Percentiles rank a stretch among this genome's conserved stretches.
These are phyloP conservation scores for Citeromyces siamensis DNA, from an alignment of 1,139 yeast genomes.

Conservation along the genomic window DNA sequence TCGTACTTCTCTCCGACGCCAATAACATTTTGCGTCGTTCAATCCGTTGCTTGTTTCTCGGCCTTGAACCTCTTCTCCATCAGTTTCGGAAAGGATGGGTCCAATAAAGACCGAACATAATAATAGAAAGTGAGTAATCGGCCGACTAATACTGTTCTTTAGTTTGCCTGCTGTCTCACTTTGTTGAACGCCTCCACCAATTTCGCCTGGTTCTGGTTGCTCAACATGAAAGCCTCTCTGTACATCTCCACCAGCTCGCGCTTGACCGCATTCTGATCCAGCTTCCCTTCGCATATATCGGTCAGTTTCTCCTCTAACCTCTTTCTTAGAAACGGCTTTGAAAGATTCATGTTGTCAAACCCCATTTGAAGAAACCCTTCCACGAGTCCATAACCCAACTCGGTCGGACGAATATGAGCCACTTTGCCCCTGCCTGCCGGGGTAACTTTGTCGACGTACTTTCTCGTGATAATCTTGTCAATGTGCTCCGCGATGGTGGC, in stretches of 20 bases:
- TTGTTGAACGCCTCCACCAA: slow-evolving; percentile 11
- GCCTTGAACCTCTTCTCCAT: too few relatives aligned
- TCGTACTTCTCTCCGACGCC: too few relatives aligned
- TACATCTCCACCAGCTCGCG: slow-evolving; percentile 46
- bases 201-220: slow-evolving; percentile 15
- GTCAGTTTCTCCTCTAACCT: slow-evolving; percentile 59
- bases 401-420: slow-evolving; percentile 58
- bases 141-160: too few relatives aligned
- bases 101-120: too few relatives aligned
- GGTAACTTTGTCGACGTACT: slow-evolving; percentile 44
- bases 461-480: slow-evolving; percentile 57
- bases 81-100: too few relatives aligned
- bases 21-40: too few relatives aligned
- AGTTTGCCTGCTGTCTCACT: too few relatives aligned
- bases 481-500: slow-evolving; percentile 99
- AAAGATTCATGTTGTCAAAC: slow-evolving; percentile 56
- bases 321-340: slow-evolving; percentile 82
- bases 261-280: slow-evolving; percentile 41
- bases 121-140: too few relatives aligned
- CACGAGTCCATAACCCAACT: slow-evolving; percentile 76
- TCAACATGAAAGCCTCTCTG: slow-evolving; percentile 37
- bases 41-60: too few relatives aligned
- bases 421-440: slow-evolving; percentile 21
- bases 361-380: slow-evolving; percentile 81
- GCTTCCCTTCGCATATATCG: slow-evolving; percentile 55